A percentile compares a stretch with the other conserved stretches of the same genome.
Conservation (phyloP, 2,329 filamentous ascomycete species). For the Cladobotryum mycophilum region DNA sequence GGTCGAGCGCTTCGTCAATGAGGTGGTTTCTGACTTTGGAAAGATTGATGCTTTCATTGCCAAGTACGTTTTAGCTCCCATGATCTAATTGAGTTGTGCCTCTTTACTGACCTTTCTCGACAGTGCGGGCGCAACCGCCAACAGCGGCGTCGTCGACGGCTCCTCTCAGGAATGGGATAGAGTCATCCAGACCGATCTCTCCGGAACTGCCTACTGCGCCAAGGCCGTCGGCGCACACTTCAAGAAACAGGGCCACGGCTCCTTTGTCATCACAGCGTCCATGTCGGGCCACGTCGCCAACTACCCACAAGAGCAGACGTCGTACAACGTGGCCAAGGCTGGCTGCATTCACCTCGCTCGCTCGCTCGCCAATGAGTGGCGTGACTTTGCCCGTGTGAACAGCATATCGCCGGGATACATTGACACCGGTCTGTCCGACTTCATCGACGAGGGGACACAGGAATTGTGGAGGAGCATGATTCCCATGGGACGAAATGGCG, state of each 20-base stretch:
- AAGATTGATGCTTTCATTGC: constrained; percentile 70
- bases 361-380: constrained; percentile 58
- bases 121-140: constrained; percentile 61
- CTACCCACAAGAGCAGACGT: constrained; percentile 61
- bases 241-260: constrained; percentile 56
- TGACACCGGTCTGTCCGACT: constrained; percentile 60
- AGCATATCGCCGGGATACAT: constrained; percentile 64
- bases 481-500: constrained; percentile 63
- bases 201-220: constrained; percentile 63
- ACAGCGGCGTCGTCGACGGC: constrained; percentile 62
- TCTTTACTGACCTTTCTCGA: background rate
- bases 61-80: constrained; percentile 57
- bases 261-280: constrained; percentile 62
- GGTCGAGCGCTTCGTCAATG: constrained; percentile 48
- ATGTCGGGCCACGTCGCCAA: constrained; percentile 69
- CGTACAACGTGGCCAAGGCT: constrained; percentile 61
- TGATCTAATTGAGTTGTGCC: background rate
- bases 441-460: constrained; percentile 61
- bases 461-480: constrained; percentile 69
- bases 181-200: constrained; percentile 58
- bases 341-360: constrained; percentile 43
- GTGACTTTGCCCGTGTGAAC: constrained; percentile 60
- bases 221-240: constrained; percentile 58
- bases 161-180: constrained; percentile 60
- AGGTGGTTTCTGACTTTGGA: constrained; percentile 68